Evolutionary conservation across 805 yeast species (phyloP), one percentile per base, ranked within the genome.

Genomic region (Zygoascus ofunaensis): DNA sequence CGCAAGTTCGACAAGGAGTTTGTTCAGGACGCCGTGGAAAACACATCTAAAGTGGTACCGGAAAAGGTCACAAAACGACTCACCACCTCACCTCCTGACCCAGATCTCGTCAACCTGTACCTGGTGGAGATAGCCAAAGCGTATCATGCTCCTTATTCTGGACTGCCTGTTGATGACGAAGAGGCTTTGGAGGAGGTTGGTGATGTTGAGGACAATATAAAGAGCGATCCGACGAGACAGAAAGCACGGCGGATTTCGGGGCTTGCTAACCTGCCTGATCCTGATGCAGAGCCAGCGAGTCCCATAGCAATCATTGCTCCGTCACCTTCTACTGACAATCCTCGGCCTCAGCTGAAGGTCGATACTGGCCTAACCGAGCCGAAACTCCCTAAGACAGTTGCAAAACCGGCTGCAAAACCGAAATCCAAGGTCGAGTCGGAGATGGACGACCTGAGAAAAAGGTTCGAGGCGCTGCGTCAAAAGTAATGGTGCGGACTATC

Each of bases 91-190:
- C 78, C 92, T 4, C 95, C 95, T 1, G 61, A 72, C 3, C 71
- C 69, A 36, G 77, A 71, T 20, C 68, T 87, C 44, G 92, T 87
- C 1, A 70, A 72, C 14, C 61, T 83, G 47, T 87, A 87, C 55
- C 66, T 87, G 49, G 67, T 73, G 43, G 96, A 87, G 56, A 87
- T 87, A 49, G 94, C 95, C 1, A 70, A 70, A 42, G 83, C 94
- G 0, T 87, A 87, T 56, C 71, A 73, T 19, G 92, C 80, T 0
- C 82, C 87, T 1, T 87, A 77, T 55, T 77, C 85, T 26, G 80
- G 77, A 12, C 59, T 59, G 10, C 51, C 53, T 5, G 69, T 62
- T 17, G 69, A 59, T 20, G 49, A 44, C 5, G 51, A 41, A 5
- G 55, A 52, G 17, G 43, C 19, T 12, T 21, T 44, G 34, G 26